These are phyloP conservation scores for Gracilaria domingensis DNA, from an alignment of 23 red algal species.

Conservation along the genomic window DNA sequence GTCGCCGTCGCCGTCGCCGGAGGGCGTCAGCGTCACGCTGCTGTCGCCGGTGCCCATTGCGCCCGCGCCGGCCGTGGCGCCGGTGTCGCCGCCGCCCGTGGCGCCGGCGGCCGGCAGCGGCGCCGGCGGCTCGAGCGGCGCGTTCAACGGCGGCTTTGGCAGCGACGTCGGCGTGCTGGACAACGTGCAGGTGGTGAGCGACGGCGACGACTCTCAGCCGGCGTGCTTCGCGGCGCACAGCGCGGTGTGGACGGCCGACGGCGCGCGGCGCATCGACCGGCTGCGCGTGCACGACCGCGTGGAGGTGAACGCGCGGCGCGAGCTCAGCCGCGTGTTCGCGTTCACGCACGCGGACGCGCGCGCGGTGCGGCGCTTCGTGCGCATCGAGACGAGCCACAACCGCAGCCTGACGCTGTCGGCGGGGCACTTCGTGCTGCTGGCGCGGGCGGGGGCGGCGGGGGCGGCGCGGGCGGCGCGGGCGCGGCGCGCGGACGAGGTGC, in stretches of 20 bases:
- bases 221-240: conserved; percentile 19
- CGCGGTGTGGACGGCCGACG: not conserved
- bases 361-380: not conserved
- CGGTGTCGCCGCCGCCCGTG: not conserved
- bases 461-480: not conserved
- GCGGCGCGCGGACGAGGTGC: not conserved
- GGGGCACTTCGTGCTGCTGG: conserved; percentile 22
- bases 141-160: not conserved
- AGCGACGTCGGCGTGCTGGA: not conserved
- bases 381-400: not conserved
- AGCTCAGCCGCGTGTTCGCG: not conserved
- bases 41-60: no score
- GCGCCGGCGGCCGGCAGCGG: not conserved
- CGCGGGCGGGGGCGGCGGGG: not conserved
- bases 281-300: not conserved
- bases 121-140: not conserved
- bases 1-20: not conserved
- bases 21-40: no score
- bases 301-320: not conserved
- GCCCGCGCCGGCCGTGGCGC: no score
- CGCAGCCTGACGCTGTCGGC: not conserved
- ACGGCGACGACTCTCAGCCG: not conserved
- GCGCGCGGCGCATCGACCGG: no score
- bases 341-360: conserved; percentile 13
- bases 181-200: not conserved